These are phyloP conservation scores for Daucus carota DNA, from an alignment of 129 eudicot genomes.

Conservation along the genomic window DNA sequence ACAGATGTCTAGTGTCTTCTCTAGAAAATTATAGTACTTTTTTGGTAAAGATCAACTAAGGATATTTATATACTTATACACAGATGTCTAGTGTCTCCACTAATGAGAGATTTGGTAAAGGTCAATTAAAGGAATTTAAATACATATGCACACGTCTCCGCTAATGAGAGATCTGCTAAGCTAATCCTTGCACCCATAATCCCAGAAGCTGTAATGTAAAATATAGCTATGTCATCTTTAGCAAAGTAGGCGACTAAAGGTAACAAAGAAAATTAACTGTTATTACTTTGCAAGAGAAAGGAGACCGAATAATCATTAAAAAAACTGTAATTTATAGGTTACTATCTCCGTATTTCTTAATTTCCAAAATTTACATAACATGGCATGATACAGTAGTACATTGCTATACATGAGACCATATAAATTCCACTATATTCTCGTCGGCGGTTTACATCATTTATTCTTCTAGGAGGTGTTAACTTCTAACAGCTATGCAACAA, in stretches of 20 bases:
- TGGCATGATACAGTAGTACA: not conserved
- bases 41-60: too few relatives aligned
- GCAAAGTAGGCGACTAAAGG: not conserved
- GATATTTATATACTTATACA: too few relatives aligned
- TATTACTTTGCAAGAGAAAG: not conserved
- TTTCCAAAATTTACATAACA: not conserved
- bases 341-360: not conserved
- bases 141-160: not conserved
- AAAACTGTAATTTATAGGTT: not conserved
- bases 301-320: not conserved
- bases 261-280: not conserved
- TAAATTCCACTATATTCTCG: not conserved
- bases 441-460: not conserved
- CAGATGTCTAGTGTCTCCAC: too few relatives aligned
- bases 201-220: not conserved
- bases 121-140: conserved; percentile 1
- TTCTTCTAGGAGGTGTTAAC: not conserved
- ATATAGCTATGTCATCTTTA: not conserved
- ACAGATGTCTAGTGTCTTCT: too few relatives aligned
- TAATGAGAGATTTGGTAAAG: too few relatives aligned
- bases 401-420: not conserved
- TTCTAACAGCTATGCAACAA: not conserved
- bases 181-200: not conserved
- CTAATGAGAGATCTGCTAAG: not conserved
- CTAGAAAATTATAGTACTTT: too few relatives aligned